Evolutionary conservation across 1,139 yeast genomes (phyloP).

Genomic region (Candida mesenterica): DNA sequence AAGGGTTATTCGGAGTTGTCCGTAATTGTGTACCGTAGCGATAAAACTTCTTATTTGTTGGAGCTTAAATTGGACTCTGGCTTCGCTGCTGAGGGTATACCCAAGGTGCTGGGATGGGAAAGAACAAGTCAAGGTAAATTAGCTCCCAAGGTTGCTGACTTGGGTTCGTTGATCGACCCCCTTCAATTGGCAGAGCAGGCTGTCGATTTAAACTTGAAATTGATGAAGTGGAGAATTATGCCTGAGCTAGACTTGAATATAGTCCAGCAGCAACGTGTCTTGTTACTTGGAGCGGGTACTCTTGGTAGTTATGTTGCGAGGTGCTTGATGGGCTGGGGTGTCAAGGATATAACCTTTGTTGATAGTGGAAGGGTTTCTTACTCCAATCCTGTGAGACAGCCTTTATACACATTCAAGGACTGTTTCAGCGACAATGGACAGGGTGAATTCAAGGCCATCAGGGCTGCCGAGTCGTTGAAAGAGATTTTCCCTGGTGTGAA

Average conservation of each 20-base stretch:
- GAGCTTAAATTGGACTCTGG: conserved; percentile 19
- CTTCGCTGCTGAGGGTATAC: conserved; percentile 11
- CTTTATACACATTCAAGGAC: conserved; percentile 75
- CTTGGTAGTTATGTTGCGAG: conserved; percentile 90
- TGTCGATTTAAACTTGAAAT: conserved; percentile 80
- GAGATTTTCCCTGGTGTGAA: conserved; percentile 77
- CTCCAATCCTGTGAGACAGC: conserved; percentile 95
- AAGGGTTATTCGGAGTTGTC: conserved; percentile 37
- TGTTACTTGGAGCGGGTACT: conserved; percentile 95
- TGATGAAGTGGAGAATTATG: conserved; percentile 96
- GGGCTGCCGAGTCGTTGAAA: conserved; percentile 72
- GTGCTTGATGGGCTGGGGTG: conserved; percentile 92
- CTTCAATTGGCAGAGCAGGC: conserved; percentile 82
- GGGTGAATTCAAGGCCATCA: conserved; percentile 69
- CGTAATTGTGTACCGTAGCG: conserved; percentile 28
- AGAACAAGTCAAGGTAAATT: conserved; percentile 69
- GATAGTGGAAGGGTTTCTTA: conserved; percentile 87
- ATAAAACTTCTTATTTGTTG: conserved; percentile 8
- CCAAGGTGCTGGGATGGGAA: conserved; percentile 84
- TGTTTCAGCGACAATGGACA: conserved; percentile 57
- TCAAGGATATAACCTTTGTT: conserved; percentile 75
- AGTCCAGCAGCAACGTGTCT: conserved; percentile 58
- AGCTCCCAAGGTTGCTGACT: conserved; percentile 79
- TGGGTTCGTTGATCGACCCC: conserved; percentile 81
- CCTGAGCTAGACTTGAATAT: conserved; percentile 73